These are phyloP conservation scores for Metrosideros polymorpha DNA, from an alignment of 441 rosid genomes.

Conservation along the genomic window DNA sequence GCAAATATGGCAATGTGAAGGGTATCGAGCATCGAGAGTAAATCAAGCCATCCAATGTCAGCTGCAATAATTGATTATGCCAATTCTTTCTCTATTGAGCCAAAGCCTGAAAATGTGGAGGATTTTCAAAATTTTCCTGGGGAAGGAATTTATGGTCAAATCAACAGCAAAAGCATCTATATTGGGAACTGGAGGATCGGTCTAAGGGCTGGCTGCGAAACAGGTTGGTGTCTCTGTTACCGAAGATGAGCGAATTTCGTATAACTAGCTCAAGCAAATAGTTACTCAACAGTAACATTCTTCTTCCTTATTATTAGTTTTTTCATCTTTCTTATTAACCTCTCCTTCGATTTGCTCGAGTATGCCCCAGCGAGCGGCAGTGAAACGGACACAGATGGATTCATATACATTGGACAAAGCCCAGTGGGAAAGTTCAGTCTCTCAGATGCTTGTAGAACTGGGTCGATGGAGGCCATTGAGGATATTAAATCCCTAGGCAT, in stretches of 20 bases:
- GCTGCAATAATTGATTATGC: constrained; percentile 61
- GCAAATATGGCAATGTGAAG: constrained; percentile 12
- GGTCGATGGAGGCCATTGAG: constrained; percentile 49
- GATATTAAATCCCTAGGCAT: constrained; percentile 52
- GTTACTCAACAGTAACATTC: not conserved
- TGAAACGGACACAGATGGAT: constrained; percentile 37
- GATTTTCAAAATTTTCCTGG: constrained; percentile 78
- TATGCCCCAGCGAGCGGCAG: constrained; percentile 24
- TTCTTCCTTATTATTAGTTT: not conserved
- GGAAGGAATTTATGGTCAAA: constrained; percentile 71
- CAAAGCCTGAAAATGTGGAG: constrained; percentile 57
- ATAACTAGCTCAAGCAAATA: not conserved
- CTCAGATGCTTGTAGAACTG: constrained; percentile 74
- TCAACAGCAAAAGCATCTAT: constrained; percentile 48
- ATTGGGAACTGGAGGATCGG: constrained; percentile 70
- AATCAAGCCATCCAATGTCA: constrained; percentile 95
- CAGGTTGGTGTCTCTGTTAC: constrained; percentile 25
- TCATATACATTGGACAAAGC: constrained; percentile 35
- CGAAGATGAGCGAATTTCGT: not conserved
- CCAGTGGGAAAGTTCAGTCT: constrained; percentile 53
- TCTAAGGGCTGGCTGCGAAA: constrained; percentile 40
- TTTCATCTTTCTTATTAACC: not conserved
- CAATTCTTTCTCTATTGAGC: constrained; percentile 40
- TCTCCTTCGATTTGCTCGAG: not conserved
- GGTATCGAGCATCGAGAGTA: constrained; percentile 88